These are phyloP conservation scores for Rehmannia glutinosa DNA, from an alignment of 257 asterid species.

Conservation along the genomic window DNA sequence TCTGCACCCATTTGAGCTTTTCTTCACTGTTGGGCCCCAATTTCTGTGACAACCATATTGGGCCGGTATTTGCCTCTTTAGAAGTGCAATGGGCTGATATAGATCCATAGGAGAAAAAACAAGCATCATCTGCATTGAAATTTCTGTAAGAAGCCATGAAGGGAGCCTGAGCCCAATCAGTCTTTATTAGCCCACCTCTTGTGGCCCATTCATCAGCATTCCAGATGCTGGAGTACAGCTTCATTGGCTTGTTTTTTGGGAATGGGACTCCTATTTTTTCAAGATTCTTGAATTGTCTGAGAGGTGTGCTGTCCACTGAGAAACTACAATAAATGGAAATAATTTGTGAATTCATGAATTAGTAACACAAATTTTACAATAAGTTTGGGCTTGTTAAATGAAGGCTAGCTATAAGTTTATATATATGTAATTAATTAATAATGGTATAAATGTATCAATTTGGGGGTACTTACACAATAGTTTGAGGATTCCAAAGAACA, in stretches of 20 bases:
- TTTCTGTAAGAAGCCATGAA: slow-evolving; percentile 35
- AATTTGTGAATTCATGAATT: too few species aligned
- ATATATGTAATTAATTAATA: too few species aligned
- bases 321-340: neutral
- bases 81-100: neutral
- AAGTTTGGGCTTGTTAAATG: too few species aligned
- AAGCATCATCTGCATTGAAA: slow-evolving; percentile 12
- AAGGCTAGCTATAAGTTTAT: too few species aligned
- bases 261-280: slow-evolving; percentile 33
- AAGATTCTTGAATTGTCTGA: slow-evolving; percentile 44
- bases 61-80: neutral
- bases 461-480: slow-evolving; percentile 30
- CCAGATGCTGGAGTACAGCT: slow-evolving; percentile 38
- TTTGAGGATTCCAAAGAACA: slow-evolving; percentile 42
- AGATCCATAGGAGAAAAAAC: neutral
- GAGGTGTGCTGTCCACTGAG: slow-evolving; percentile 22
- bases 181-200: slow-evolving; percentile 44
- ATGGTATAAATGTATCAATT: too few species aligned
- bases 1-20: slow-evolving; percentile 19
- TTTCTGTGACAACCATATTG: slow-evolving; percentile 5
- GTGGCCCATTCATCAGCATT: slow-evolving; percentile 59
- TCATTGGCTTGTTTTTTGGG: slow-evolving; percentile 42
- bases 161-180: slow-evolving; percentile 48
- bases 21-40: slow-evolving; percentile 5
- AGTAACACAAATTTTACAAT: too few species aligned